Base-by-base conservation (phyloP, 768 basidiomycete species). In the Gloeopeniophorella convolvens region DNA sequence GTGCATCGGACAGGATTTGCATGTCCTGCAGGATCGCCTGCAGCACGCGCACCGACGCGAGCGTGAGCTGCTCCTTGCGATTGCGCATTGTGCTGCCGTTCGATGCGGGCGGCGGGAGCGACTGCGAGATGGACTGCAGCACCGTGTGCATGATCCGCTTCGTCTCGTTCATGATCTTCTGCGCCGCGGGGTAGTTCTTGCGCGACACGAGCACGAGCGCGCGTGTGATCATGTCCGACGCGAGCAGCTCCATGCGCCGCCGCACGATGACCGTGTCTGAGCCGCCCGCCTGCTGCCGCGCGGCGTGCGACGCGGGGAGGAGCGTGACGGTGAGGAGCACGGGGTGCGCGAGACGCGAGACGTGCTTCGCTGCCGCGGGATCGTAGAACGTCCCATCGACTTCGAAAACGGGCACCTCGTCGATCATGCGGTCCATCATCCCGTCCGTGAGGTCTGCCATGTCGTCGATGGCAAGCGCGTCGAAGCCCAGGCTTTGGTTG, bases 171-270 rank as follows among this genome's bases (percentile, higher is more conserved):
- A 96, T 77, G 49, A 98, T 87, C 61, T 89, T 87, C 62, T 87
- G 85, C 1, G 95, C 96, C 57, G 94, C 92, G 0, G 82, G 74
- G 68, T 83, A 89, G 65, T 97, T 96, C 65, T 92, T 80, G 60
- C 93, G 74, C 33, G 90, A 89, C 45, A 96, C 93, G 37, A 98
- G 78, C 26, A 98, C 87, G 26, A 99, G 76, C 15, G 87, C 85
- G 10, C 96, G 83, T 2, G 93, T 93, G 64, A 98, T 92, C 92
- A 98, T 98, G 67, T 98, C 96, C 23, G 86, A 88, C 21, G 92
- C 89, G 32, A 98, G 78, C 4, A 99, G 79, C 71, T 99, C 96
- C 92, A 98, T 96, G 20, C 95, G 73, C 32, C 96, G 76, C 23
- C 96, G 82, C 23, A 95, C 88, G 59, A 99, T 93, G 44, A 86